Evolutionary conservation across 2,329 filamentous ascomycete genomes (phyloP), one percentile per base, ranked within the genome.

Genomic region (Trichoderma lentiforme): DNA sequence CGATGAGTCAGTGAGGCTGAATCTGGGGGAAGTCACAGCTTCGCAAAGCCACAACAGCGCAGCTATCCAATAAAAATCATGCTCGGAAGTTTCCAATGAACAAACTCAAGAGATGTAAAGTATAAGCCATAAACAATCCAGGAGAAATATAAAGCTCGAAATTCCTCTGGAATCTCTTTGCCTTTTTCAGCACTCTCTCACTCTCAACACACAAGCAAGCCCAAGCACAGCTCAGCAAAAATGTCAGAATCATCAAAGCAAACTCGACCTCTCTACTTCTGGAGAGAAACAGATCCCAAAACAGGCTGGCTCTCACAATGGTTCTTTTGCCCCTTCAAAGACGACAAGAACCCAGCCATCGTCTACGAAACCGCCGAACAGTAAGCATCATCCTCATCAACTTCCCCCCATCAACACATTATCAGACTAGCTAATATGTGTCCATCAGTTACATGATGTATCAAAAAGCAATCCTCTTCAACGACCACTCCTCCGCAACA

Each of bases 301-400:
- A 81, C 85, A 36, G 88, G 88, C 53, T 90, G 85, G 79, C 83
- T 92, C n/a, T 89, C 86, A 0, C 89, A 92, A 80, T 92, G 89
- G 89, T 89, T 88, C 76, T 76, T 80, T 65, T 84, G 81, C 21
- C 79, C 83, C 2, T 91, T 90, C 75, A 80, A 71, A 47, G 82
- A 83, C 67, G 81, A 82, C 5, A 71, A 77, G 3, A 78, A 80
- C 63, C 75, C 77, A 4, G 74, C 75, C 6, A 80, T 80, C 47
- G 78, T 82, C 14, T 88, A 86, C 76, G 78, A 79, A n/a, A 86
- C 85, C 3, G 85, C 86, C 1, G 86, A 89, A 74, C 86, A 88
- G 82, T 86, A 79, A 60, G 57, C 32, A 58, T 14, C 26, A 43
- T 24, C 6, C 18, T 39, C 36, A 43, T 7, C 6, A 77, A 32